Evolutionary conservation across 1,139 yeast genomes (phyloP).

Genomic region (Pneumocystis sp.): DNA sequence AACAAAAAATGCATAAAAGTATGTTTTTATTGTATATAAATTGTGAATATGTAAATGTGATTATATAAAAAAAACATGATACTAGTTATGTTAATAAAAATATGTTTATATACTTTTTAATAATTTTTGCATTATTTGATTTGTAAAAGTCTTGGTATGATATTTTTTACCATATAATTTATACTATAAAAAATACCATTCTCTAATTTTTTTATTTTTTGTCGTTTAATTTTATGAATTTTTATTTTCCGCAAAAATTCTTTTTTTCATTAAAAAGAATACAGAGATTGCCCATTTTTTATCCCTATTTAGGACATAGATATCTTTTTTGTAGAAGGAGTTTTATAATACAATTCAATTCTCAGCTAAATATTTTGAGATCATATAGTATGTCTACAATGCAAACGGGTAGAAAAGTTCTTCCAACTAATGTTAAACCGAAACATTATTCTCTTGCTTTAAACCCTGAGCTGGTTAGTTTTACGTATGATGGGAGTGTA

Average conservation of each 20-base stretch:
- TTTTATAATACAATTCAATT: background rate
- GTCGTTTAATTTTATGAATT: background rate
- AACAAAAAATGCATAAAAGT: too few species aligned
- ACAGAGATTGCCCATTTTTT: background rate
- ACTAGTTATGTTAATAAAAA: background rate
- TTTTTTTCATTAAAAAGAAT: background rate
- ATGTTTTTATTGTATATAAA: too few species aligned
- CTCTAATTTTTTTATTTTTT: background rate
- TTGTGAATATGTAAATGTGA: too few species aligned
- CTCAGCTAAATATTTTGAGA: background rate
- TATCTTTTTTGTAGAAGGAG: background rate
- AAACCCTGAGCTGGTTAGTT: slow-evolving; percentile 59
- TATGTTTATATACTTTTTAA: too few species aligned
- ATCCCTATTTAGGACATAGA: background rate
- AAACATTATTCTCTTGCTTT: slow-evolving; percentile 50
- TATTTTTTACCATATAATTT: background rate
- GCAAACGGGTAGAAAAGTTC: slow-evolving; percentile 35
- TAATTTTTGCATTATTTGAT: background rate
- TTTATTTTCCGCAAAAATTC: background rate
- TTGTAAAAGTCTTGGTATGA: background rate
- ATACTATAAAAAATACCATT: background rate
- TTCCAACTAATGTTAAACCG: slow-evolving; percentile 62
- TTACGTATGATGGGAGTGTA: slow-evolving; percentile 55
- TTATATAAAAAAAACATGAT: too few species aligned
- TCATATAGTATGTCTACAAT: background rate